These are phyloP conservation scores for Syzygium aromaticum DNA, from an alignment of 345 rosid genomes.

Conservation along the genomic window DNA sequence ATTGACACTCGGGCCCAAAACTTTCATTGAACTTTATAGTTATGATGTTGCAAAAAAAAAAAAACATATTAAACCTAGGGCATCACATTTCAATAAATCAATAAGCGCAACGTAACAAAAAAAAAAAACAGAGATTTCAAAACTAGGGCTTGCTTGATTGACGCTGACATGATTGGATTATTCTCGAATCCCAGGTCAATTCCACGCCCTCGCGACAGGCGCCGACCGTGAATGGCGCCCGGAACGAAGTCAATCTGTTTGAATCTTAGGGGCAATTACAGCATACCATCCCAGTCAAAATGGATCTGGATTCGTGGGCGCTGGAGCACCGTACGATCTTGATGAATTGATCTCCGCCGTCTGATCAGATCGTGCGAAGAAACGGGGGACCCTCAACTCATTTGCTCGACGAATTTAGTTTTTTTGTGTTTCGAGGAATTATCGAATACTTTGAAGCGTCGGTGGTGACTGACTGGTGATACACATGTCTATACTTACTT, in stretches of 20 bases:
- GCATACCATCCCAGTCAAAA: not conserved
- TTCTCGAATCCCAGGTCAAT: not conserved
- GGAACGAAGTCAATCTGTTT: not conserved
- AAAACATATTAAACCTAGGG: not conserved
- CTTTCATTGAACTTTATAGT: rapidly evolving
- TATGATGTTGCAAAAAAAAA: not conserved
- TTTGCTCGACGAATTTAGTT: not conserved
- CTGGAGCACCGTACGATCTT: not conserved
- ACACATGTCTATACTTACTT: not conserved
- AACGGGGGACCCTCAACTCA: not conserved
- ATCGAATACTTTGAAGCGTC: not conserved
- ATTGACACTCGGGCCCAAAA: rapidly evolving
- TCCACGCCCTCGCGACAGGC: not conserved
- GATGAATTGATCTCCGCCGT: not conserved
- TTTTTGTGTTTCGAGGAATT: not conserved
- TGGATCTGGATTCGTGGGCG: not conserved
- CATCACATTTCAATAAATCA: not conserved
- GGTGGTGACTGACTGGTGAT: not conserved
- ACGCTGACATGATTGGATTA: not conserved
- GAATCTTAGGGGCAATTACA: not conserved
- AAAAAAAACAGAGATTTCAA: not conserved
- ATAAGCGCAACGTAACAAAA: not conserved
- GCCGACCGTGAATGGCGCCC: not conserved
- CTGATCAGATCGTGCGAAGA: not conserved
- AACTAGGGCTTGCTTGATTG: not conserved